Evolutionary conservation across 768 basidiomycete species (phyloP).

Genomic region (Pleurotus eryngii): DNA sequence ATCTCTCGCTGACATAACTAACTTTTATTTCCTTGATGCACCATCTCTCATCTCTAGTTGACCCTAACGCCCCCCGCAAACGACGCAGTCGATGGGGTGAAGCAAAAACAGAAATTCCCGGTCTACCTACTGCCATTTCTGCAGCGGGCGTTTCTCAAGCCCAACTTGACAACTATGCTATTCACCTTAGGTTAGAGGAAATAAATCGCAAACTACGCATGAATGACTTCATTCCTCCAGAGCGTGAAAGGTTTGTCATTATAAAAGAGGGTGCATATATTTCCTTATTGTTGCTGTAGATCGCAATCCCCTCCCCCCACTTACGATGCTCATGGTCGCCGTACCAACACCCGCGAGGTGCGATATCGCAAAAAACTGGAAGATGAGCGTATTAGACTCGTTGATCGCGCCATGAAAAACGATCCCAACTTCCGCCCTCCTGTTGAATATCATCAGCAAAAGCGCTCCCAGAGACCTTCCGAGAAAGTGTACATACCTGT

Average conservation of each 20-base stretch:
- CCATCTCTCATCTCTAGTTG: conserved; percentile 51
- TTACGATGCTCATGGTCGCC: conserved; percentile 95
- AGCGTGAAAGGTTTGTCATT: conserved; percentile 76
- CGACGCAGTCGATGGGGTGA: conserved; percentile 98
- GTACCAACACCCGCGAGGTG: conserved; percentile 98
- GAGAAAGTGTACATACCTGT: conserved; percentile 99
- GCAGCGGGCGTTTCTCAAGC: conserved; percentile 91
- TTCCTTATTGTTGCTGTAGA: conserved; percentile 35
- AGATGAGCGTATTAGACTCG: conserved; percentile 87
- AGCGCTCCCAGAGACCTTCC: conserved; percentile 87
- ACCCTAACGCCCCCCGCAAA: conserved; percentile 87
- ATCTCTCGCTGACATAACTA: conserved; percentile 54
- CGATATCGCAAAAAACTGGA: conserved; percentile 95
- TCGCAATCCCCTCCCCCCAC: conserved; percentile 97
- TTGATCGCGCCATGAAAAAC: conserved; percentile 95
- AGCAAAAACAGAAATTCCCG: conserved; percentile 85
- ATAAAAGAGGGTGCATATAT: conserved; percentile 20
- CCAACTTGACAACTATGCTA: conserved; percentile 97
- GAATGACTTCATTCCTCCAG: conserved; percentile 95
- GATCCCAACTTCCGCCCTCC: conserved; percentile 98
- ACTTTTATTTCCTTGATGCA: conserved; percentile 34
- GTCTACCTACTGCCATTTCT: conserved; percentile 90
- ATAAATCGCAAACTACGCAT: conserved; percentile 92
- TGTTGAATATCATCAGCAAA: conserved; percentile 93
- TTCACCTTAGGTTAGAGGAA: conserved; percentile 93